These are phyloP conservation scores for Entoloma clypeatum DNA, from an alignment of 1,284 basidiomycete species.

Conservation along the genomic window DNA sequence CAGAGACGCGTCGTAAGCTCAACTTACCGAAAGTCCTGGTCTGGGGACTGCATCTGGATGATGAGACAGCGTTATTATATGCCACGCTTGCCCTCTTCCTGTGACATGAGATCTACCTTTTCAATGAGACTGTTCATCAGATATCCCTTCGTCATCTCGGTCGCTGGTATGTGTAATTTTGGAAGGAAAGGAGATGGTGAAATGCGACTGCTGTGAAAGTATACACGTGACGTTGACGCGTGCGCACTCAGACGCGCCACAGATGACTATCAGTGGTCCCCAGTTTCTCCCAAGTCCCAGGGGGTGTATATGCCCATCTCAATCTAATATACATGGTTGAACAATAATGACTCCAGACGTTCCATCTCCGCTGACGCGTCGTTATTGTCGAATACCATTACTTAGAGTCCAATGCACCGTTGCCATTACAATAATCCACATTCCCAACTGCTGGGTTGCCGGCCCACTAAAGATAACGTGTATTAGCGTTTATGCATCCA, in stretches of 20 bases:
- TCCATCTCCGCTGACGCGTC: too few relatives aligned
- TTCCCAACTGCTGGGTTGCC: slow-evolving; percentile 52
- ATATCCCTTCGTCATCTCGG: slow-evolving; percentile 75
- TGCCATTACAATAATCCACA: slow-evolving; percentile 57
- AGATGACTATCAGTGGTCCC: too few relatives aligned
- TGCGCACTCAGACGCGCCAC: too few relatives aligned
- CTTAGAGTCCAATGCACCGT: slow-evolving; percentile 45
- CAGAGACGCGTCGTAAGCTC: slow-evolving; percentile 25
- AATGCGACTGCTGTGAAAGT: too few relatives aligned
- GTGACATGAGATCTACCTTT: slow-evolving; percentile 46
- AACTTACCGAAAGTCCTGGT: slow-evolving; percentile 76
- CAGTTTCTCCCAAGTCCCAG: too few relatives aligned
- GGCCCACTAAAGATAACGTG: slow-evolving; percentile 38
- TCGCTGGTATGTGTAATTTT: slow-evolving; percentile 4
- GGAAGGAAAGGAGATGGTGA: slow-evolving; percentile 2
- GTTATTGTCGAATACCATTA: too few relatives aligned
- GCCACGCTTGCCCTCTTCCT: background rate
- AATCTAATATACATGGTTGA: too few relatives aligned
- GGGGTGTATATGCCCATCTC: too few relatives aligned
- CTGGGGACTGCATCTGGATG: slow-evolving; percentile 73
- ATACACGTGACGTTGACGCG: too few relatives aligned
- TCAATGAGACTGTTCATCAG: slow-evolving; percentile 78
- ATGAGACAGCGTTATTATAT: slow-evolving; percentile 4
- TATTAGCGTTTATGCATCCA: background rate
- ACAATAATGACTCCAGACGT: too few relatives aligned